These are phyloP conservation scores for Lizonia empirigonia DNA, from an alignment of 2,329 filamentous ascomycete species.

Conservation along the genomic window DNA sequence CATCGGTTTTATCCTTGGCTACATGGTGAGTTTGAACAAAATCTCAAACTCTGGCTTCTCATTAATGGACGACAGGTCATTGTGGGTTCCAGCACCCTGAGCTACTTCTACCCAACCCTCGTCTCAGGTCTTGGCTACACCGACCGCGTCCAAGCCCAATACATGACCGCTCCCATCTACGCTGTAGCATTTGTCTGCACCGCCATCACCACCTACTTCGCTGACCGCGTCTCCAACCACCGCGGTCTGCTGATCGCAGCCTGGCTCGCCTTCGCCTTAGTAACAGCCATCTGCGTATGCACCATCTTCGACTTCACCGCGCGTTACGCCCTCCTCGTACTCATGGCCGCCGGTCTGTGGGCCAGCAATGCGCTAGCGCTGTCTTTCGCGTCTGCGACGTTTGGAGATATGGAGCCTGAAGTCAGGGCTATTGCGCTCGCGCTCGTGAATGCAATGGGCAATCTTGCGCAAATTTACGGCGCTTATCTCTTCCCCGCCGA, in stretches of 20 bases:
- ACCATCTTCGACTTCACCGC: slow-evolving; percentile 58
- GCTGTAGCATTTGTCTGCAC: slow-evolving; percentile 59
- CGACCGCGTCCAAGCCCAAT: slow-evolving; percentile 53
- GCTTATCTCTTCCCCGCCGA: slow-evolving; percentile 57
- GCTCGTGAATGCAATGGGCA: slow-evolving; percentile 60
- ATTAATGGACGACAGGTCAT: slow-evolving; percentile 41
- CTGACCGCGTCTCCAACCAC: slow-evolving; percentile 54
- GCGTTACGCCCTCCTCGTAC: slow-evolving; percentile 60
- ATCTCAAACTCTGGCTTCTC: background rate
- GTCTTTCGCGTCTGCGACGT: slow-evolving; percentile 59
- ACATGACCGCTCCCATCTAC: slow-evolving; percentile 62
- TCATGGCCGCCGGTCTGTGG: slow-evolving; percentile 63
- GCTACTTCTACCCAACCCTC: slow-evolving; percentile 61
- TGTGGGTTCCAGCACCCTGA: slow-evolving; percentile 57
- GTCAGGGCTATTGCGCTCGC: slow-evolving; percentile 60
- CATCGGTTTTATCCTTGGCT: slow-evolving; percentile 56
- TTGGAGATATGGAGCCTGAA: slow-evolving; percentile 57
- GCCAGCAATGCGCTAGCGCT: slow-evolving; percentile 59
- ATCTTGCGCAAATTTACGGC: slow-evolving; percentile 62
- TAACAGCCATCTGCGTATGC: slow-evolving; percentile 50
- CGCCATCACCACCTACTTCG: slow-evolving; percentile 54
- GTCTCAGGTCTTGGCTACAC: slow-evolving; percentile 59
- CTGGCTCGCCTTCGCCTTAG: slow-evolving; percentile 54
- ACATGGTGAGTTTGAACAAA: slow-evolving; percentile 49
- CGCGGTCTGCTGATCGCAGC: slow-evolving; percentile 57